Base-by-base conservation (phyloP, 2,329 filamentous ascomycete genomes). In the Penicillium paneum region DNA sequence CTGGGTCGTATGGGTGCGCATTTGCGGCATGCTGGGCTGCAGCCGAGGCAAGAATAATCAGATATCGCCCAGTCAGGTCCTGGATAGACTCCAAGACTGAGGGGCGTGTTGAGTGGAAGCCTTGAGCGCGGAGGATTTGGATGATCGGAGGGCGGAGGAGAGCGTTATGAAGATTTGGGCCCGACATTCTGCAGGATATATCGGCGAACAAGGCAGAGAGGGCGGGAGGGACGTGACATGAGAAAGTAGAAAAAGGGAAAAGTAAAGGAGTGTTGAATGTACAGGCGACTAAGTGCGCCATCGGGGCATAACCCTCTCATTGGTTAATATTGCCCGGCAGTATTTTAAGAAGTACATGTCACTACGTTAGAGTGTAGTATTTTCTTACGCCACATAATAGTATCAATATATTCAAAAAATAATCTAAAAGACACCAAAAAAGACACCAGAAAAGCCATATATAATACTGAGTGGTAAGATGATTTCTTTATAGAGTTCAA, bases 61-160 rank as follows among this genome's bases (percentile, higher is more conserved):
- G 78, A 73, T 97, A 96, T 61, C 89, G 86, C 40, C 87, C 89
- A 0, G 91, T 87, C 8, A 97, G 81, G 73, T 97, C 91, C 13
- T 91, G 89, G n/a, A 97, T 73, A 10, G 89, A 87, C 75, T 97
- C 92, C 54, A 97, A 80, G 7, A 95, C 91, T 3, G 88, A 87
- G 2, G 90, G 87, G 51, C 86, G 86, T 47, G 91, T 89, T 39
- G 87, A 82, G 71, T 95, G 90, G 76, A 95, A 97, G 70, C 93
- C 93, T 24, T 91, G 88, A 29, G 92, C 90, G 68, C 93, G 91
- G 48, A 97, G 85, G 66, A 96, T 93, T 74, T 97, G 91, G 54
- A 97, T 84, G 57, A 97, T 84, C 44, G 87, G 87, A 2, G 93
- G 93, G 39, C 91, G 90, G 54, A 97, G 81, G 60, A 96, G 86